Evolutionary conservation across 2,329 filamentous ascomycete species (phyloP).

Genomic region (Chrysoporthe austroafricana): DNA sequence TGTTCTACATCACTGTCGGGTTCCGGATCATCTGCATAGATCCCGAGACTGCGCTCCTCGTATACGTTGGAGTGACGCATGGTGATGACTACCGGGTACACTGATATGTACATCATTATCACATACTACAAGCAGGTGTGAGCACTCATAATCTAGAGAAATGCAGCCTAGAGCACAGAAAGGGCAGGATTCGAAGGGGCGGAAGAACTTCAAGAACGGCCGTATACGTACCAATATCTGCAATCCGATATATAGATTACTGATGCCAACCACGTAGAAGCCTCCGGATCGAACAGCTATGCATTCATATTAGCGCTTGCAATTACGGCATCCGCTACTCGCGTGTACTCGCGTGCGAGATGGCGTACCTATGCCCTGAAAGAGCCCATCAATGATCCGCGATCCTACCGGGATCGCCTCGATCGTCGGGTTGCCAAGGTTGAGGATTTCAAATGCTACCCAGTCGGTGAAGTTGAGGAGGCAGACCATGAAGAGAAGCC

Average conservation of each 20-base stretch:
- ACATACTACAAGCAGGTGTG: conserved; percentile 45
- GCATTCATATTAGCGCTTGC: background rate
- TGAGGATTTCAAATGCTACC: conserved; percentile 67
- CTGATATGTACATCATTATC: conserved; percentile 70
- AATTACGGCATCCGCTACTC: background rate
- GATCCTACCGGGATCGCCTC: conserved; percentile 54
- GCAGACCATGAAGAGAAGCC: conserved; percentile 64
- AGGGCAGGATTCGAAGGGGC: background rate
- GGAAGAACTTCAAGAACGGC: background rate
- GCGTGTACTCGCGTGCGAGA: conserved; percentile 35
- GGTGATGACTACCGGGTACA: conserved; percentile 65
- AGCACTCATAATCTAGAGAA: background rate
- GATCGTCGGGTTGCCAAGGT: conserved; percentile 63
- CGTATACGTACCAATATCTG: conserved; percentile 48
- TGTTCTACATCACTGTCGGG: conserved; percentile 13
- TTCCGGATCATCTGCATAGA: conserved; percentile 49
- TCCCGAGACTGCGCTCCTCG: conserved; percentile 68
- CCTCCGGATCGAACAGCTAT: conserved; percentile 65
- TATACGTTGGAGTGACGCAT: conserved; percentile 74
- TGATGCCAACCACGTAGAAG: conserved; percentile 67
- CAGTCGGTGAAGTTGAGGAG: conserved; percentile 66
- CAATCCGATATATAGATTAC: conserved; percentile 58
- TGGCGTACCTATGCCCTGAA: conserved; percentile 59
- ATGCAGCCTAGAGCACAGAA: background rate
- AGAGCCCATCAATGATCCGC: conserved; percentile 66